These are phyloP conservation scores for Verbascum thapsus DNA, from an alignment of 257 asterid species.

Conservation along the genomic window DNA sequence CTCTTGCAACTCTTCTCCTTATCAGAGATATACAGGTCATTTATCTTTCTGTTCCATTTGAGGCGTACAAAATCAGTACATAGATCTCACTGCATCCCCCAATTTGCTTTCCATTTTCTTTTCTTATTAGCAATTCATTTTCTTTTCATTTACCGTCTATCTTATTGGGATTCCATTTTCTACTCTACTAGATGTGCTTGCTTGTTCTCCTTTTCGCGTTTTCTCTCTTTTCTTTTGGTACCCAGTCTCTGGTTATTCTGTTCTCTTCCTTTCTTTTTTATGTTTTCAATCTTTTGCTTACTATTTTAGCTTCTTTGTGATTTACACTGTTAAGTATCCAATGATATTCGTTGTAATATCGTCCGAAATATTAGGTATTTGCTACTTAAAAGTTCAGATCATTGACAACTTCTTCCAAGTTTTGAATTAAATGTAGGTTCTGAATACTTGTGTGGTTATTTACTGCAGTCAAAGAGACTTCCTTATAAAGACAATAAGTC, in stretches of 20 bases:
- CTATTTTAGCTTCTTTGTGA: background rate
- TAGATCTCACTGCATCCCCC: conserved; percentile 20
- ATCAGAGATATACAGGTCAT: conserved; percentile 94
- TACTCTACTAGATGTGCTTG: background rate
- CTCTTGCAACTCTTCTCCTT: conserved; percentile 97
- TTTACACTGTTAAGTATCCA: background rate
- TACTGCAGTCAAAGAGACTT: conserved; percentile 90
- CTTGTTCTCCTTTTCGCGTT: background rate
- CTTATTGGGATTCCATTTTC: conserved; percentile 2
- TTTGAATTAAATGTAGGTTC: background rate
- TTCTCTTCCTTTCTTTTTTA: background rate
- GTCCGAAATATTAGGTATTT: background rate
- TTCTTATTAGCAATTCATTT: background rate
- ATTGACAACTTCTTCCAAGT: background rate
- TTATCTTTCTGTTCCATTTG: conserved; percentile 27
- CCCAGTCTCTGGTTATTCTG: too few relatives aligned
- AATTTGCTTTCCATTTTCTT: background rate
- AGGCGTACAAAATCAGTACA: conserved; percentile 16
- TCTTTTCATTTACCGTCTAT: background rate
- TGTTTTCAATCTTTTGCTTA: background rate
- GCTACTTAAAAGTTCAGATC: background rate
- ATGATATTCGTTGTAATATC: background rate
- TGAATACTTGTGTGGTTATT: conserved; percentile 7
- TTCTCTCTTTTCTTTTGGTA: background rate
- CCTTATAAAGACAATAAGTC: conserved; percentile 68